Conservation (phyloP, 2,329 filamentous ascomycete species). For the Colletotrichum cuscutae region DNA sequence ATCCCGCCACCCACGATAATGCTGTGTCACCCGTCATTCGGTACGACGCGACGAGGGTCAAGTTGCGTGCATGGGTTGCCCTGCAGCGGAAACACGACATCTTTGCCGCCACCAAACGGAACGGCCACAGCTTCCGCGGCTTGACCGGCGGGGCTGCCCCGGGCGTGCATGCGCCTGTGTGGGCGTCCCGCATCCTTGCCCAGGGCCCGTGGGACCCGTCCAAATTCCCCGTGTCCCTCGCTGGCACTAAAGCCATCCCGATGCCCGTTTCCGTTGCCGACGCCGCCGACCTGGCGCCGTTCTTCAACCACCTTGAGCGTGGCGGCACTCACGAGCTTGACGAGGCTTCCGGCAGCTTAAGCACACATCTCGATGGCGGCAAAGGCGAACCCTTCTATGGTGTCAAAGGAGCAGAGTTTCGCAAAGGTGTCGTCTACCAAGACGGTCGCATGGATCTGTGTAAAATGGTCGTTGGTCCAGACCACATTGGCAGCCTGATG, state of each 20-base stretch:
- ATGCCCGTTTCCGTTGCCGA: slow-evolving; percentile 47
- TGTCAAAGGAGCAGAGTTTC: slow-evolving; percentile 48
- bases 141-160: slow-evolving; percentile 44
- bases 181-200: slow-evolving; percentile 44
- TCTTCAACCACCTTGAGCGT: slow-evolving; percentile 44
- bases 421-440: slow-evolving; percentile 56
- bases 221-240: slow-evolving; percentile 43
- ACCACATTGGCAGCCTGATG: slow-evolving; percentile 61
- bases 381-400: slow-evolving; percentile 50
- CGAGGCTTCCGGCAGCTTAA: slow-evolving; percentile 33
- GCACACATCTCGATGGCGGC: slow-evolving; percentile 44
- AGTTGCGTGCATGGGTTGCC: slow-evolving; percentile 47
- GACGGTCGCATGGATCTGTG: slow-evolving; percentile 65
- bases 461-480: slow-evolving; percentile 64
- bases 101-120: slow-evolving; percentile 44
- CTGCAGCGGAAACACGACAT: slow-evolving; percentile 49
- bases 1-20: slow-evolving; percentile 45
- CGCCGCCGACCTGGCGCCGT: slow-evolving; percentile 45
- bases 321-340: slow-evolving; percentile 44
- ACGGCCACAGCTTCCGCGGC: slow-evolving; percentile 42
- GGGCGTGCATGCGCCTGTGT: slow-evolving; percentile 46
- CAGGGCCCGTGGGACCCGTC: slow-evolving; percentile 48
- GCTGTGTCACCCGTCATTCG: slow-evolving; percentile 50
- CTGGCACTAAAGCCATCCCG: slow-evolving; percentile 45
- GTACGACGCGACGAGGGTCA: slow-evolving; percentile 49